These are phyloP conservation scores for Pisolithus tinctorius DNA, from an alignment of 768 basidiomycete species.

Conservation along the genomic window DNA sequence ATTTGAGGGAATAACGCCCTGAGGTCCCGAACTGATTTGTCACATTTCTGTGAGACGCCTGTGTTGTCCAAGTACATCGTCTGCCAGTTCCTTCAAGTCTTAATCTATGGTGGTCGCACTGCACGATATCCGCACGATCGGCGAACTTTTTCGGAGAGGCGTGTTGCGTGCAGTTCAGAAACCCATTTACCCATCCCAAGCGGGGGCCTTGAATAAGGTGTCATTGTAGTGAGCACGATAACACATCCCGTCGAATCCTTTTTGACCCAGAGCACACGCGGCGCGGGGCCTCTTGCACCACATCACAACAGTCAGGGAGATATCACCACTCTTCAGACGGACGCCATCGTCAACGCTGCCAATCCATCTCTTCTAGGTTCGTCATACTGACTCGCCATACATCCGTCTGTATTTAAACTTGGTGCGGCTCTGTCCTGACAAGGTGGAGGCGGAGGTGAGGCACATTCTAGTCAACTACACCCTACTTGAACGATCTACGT, in stretches of 20 bases:
- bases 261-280: neutral
- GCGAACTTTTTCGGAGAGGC: conserved; percentile 41
- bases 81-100: neutral
- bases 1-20: too few species aligned
- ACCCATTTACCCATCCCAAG: conserved; percentile 30
- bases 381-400: neutral
- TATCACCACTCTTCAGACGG: conserved; percentile 65
- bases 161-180: conserved; percentile 32
- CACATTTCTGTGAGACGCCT: neutral
- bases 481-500: neutral
- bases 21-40: neutral
- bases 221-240: conserved; percentile 55
- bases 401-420: conserved; percentile 1
- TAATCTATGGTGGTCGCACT: conserved; percentile 21
- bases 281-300: too few species aligned
- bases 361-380: conserved; percentile 65
- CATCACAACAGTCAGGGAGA: conserved; percentile 55
- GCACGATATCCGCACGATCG: conserved; percentile 50
- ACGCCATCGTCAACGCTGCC: conserved; percentile 79
- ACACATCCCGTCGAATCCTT: neutral
- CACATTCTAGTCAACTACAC: neutral
- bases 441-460: conserved; percentile 76
- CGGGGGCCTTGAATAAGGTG: conserved; percentile 44
- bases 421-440: neutral
- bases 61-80: neutral